Conservation (phyloP, 495 filamentous ascomycete species). For the Podospora pseudocomata region DNA sequence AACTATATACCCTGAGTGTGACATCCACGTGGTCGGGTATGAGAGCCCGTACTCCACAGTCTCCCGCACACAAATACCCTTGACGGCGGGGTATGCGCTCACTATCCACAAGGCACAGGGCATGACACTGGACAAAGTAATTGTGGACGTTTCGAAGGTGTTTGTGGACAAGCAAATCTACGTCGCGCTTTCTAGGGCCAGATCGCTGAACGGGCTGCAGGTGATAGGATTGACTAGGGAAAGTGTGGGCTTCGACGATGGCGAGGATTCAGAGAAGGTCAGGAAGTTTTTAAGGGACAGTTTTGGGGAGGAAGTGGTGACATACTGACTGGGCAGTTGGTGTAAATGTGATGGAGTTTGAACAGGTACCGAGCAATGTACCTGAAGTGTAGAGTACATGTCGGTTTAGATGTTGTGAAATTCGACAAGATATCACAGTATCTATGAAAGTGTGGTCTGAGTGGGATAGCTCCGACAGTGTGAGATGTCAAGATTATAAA, state of each 20-base stretch:
- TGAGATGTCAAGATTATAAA: no score
- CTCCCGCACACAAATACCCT: slow-evolving; percentile 52
- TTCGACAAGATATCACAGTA: no score
- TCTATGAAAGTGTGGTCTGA: no score
- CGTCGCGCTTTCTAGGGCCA: slow-evolving; percentile 1
- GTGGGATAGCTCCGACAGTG: no score
- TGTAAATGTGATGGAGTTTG: no score
- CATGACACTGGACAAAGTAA: slow-evolving; percentile 84
- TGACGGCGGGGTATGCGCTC: slow-evolving; percentile 86
- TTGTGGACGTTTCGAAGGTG: slow-evolving; percentile 60
- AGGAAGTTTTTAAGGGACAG: not conserved
- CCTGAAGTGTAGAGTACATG: no score
- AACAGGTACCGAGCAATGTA: no score
- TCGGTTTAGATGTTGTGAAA: no score
- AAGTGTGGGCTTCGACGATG: no score
- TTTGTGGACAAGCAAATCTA: not conserved
- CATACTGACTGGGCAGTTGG: no score
- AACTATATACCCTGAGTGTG: not conserved
- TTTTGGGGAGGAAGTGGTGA: not conserved
- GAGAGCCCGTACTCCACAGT: not conserved
- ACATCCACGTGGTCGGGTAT: not conserved
- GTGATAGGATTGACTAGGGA: not conserved
- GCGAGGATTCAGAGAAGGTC: not conserved
- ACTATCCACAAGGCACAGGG: slow-evolving; percentile 94
- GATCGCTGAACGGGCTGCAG: not conserved